Conservation (phyloP, 2,329 filamentous ascomycete genomes). For the Colletotrichum costaricense region DNA sequence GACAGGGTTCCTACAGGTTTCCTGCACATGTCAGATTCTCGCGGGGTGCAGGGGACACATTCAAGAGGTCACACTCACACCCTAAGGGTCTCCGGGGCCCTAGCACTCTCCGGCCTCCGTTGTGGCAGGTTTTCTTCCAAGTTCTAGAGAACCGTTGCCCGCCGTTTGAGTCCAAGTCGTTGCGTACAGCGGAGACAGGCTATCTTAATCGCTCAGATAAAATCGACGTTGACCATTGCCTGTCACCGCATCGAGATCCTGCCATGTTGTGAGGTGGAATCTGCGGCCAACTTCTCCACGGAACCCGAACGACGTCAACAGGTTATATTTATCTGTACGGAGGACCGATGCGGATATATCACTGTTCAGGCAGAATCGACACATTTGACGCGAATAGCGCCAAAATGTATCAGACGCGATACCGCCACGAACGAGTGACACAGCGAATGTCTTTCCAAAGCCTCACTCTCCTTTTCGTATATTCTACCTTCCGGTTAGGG, state of each 20-base stretch:
- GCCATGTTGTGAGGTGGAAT: constrained; percentile 8
- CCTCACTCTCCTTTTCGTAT: neutral
- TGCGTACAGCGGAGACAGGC: constrained; percentile 17
- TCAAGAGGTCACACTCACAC: neutral
- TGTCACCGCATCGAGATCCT: constrained; percentile 25
- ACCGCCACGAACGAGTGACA: neutral
- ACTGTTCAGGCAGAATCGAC: neutral
- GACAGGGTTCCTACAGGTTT: constrained; percentile 15
- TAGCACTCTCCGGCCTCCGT: constrained; percentile 2
- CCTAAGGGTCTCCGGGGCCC: neutral
- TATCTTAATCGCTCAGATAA: constrained; percentile 20
- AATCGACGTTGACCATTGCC: constrained; percentile 12
- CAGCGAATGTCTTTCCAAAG: neutral
- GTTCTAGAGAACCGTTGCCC: neutral
- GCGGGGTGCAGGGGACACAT: constrained; percentile 16
- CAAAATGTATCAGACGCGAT: no score
- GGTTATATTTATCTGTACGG: neutral
- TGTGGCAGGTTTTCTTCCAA: neutral
- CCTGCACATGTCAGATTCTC: constrained; percentile 20
- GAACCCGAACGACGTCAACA: neutral
- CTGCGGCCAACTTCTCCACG: constrained; percentile 5
- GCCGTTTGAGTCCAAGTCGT: constrained; percentile 3
- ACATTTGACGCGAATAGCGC: neutral
- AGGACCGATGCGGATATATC: neutral
- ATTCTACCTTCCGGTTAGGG: neutral